These are phyloP conservation scores for Solanum chiquidenum DNA, from an alignment of 257 asterid species.

Conservation along the genomic window DNA sequence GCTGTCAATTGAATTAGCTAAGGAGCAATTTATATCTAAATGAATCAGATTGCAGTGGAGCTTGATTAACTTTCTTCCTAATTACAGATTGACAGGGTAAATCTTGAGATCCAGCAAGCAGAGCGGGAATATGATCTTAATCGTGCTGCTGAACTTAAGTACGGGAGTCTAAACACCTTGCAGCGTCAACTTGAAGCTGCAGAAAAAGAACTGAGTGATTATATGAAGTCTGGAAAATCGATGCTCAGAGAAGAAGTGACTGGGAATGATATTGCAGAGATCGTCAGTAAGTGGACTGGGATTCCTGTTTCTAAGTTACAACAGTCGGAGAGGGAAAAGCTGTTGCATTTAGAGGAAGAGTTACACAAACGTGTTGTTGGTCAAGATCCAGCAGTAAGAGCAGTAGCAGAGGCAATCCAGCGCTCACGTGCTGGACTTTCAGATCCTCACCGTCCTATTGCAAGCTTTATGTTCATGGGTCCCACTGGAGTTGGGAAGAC, in stretches of 20 bases:
- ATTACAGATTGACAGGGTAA: constrained; percentile 81
- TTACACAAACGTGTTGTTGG: constrained; percentile 78
- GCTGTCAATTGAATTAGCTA: not conserved
- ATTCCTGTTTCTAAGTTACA: constrained; percentile 82
- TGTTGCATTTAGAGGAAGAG: constrained; percentile 71
- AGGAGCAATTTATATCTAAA: not conserved
- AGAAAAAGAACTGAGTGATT: constrained; percentile 68
- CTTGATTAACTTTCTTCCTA: not conserved
- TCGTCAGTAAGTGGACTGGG: constrained; percentile 98
- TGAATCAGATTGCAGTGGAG: not conserved
- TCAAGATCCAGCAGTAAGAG: constrained; percentile 80
- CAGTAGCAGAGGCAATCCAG: constrained; percentile 96
- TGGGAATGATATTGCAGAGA: constrained; percentile 78
- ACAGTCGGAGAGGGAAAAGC: constrained; percentile 84
- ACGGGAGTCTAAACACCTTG: constrained; percentile 75
- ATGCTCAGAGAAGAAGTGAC: constrained; percentile 92
- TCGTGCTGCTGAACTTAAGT: constrained; percentile 93
- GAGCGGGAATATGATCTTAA: constrained; percentile 94
- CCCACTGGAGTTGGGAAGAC: constrained; percentile 98
- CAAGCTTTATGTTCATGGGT: constrained; percentile 99
- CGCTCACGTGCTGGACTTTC: constrained; percentile 95
- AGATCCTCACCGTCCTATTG: constrained; percentile 93
- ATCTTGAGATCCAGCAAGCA: constrained; percentile 94
- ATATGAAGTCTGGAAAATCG: constrained; percentile 79
- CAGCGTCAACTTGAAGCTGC: constrained; percentile 86